These are phyloP conservation scores for Eurotiales sp. DNA, from an alignment of 2,329 filamentous ascomycete genomes.

Conservation along the genomic window DNA sequence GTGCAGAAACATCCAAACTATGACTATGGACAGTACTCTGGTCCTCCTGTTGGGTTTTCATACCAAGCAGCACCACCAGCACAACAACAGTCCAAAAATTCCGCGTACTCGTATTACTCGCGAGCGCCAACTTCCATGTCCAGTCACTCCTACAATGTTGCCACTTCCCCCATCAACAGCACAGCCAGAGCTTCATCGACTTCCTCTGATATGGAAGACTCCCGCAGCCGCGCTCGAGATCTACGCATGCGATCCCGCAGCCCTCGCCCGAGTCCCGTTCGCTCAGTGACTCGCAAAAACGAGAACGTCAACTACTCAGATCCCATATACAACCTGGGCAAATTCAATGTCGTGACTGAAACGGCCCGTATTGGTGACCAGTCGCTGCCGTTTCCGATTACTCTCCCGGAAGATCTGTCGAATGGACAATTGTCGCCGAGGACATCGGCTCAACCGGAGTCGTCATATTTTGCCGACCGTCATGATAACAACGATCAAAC, in stretches of 20 bases:
- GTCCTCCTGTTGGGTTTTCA: neutral
- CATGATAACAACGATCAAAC: slow-evolving; percentile 20
- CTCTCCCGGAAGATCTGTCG: slow-evolving; percentile 25
- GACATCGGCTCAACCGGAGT: slow-evolving; percentile 10
- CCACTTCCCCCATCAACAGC: slow-evolving; percentile 10
- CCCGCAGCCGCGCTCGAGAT: slow-evolving; percentile 28
- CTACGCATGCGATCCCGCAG: slow-evolving; percentile 36
- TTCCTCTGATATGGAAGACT: slow-evolving; percentile 17
- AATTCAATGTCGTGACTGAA: slow-evolving; percentile 30
- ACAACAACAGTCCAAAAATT: neutral
- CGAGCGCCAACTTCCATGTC: neutral
- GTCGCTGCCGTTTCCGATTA: slow-evolving; percentile 35
- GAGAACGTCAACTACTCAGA: slow-evolving; percentile 22
- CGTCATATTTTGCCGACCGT: slow-evolving; percentile 6
- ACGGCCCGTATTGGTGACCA: slow-evolving; percentile 33
- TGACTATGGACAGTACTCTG: neutral
- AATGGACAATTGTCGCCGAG: slow-evolving; percentile 16
- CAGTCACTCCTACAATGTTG: slow-evolving; percentile 4
- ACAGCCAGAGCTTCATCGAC: slow-evolving; percentile 11
- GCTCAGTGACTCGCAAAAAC: slow-evolving; percentile 21
- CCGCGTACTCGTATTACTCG: neutral
- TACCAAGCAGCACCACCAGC: neutral
- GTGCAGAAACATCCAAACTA: neutral
- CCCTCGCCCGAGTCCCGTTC: slow-evolving; percentile 26
- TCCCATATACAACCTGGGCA: slow-evolving; percentile 28